These are phyloP conservation scores for Carallia pectinifolia DNA, from an alignment of 345 rosid genomes.

Conservation along the genomic window DNA sequence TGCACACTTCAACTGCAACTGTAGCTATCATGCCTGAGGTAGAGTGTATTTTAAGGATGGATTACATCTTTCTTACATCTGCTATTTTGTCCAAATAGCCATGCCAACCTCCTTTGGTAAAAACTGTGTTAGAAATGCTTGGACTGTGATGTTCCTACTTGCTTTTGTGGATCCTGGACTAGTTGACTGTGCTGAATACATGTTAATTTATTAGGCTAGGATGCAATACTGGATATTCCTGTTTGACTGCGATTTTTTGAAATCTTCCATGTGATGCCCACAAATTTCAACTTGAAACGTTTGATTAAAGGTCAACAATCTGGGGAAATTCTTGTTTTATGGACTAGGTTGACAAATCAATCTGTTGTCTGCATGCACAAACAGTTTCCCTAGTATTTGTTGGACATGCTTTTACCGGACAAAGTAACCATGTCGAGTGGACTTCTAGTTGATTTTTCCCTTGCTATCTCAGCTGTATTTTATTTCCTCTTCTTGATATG, in stretches of 20 bases:
- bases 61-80: neutral
- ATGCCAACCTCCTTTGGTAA: neutral
- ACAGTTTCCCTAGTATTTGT: neutral
- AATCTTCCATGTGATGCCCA: neutral
- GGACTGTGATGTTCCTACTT: neutral
- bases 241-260: constrained; percentile 1
- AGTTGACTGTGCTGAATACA: neutral
- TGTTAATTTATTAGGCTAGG: no score
- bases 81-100: neutral
- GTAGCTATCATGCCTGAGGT: constrained; percentile 99
- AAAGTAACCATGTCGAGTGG: neutral
- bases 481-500: constrained; percentile 14
- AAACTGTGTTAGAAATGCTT: neutral
- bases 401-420: constrained; percentile 2
- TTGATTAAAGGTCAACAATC: neutral
- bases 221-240: no score
- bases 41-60: constrained; percentile 8
- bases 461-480: neutral
- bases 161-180: constrained; percentile 1
- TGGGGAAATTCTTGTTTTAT: neutral
- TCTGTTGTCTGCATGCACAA: neutral
- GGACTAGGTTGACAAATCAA: neutral
- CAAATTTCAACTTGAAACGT: neutral
- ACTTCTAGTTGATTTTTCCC: neutral
- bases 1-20: constrained; percentile 96